Evolutionary conservation across 768 basidiomycete genomes (phyloP).

Genomic region (Gloeophyllum trabeum): DNA sequence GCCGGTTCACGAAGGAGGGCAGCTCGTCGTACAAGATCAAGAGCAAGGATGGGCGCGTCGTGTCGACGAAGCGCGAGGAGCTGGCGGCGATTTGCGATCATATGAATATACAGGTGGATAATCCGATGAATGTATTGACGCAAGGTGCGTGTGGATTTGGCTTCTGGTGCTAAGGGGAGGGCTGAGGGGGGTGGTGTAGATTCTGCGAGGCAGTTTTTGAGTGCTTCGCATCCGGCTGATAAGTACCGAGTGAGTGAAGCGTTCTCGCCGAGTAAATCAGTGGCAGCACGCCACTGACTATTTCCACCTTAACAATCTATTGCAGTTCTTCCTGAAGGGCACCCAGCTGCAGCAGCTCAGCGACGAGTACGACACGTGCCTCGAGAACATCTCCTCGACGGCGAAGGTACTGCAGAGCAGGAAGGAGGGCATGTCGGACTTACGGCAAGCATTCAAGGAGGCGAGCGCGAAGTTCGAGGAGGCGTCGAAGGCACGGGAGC

Average conservation of each 20-base stretch:
- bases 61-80: slow-evolving; percentile 77
- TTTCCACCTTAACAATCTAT: not conserved
- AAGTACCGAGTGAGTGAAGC: slow-evolving; percentile 68
- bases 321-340: slow-evolving; percentile 87
- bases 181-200: slow-evolving; percentile 9
- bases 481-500: slow-evolving; percentile 63
- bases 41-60: slow-evolving; percentile 46
- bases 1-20: slow-evolving; percentile 71
- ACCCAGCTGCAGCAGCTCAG: slow-evolving; percentile 84
- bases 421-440: slow-evolving; percentile 68
- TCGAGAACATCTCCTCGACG: slow-evolving; percentile 63
- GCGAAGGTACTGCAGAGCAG: slow-evolving; percentile 57
- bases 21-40: slow-evolving; percentile 75
- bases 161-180: not conserved
- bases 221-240: slow-evolving; percentile 66
- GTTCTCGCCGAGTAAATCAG: slow-evolving; percentile 3
- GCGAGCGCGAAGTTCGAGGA: slow-evolving; percentile 54
- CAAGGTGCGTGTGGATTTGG: slow-evolving; percentile 38
- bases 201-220: slow-evolving; percentile 61
- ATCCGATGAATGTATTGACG: slow-evolving; percentile 90
- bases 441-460: slow-evolving; percentile 46
- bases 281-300: too few relatives aligned
- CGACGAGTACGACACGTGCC: slow-evolving; percentile 74
- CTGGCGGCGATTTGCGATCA: slow-evolving; percentile 83
- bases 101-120: slow-evolving; percentile 96